Base-by-base conservation (phyloP, 2,329 filamentous ascomycete genomes). In the Podosphaera fusca region DNA sequence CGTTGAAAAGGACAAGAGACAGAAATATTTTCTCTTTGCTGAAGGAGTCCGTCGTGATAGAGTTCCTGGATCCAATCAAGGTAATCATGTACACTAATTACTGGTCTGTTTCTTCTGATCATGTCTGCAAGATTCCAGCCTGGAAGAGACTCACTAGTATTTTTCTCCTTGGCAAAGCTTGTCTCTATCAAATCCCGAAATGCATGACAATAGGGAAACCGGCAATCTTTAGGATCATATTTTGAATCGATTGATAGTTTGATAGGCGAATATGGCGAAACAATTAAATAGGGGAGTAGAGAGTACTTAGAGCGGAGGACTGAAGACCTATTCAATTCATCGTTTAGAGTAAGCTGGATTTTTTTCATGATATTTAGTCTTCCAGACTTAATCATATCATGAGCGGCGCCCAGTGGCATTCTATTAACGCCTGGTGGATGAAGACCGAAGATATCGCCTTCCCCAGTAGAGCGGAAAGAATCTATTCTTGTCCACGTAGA, bases 401-500 rank as follows among this genome's bases (percentile, higher is more conserved):
- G 5, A 49, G 21, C 14, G 31, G 29, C 7, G 50, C 33, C 7
- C 10, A 14, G 12, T 7, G 29, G 2, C 31, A 12, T 12, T 30
- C 12, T 8, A 33, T 35, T 6, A 34, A 12, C 10, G 34, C 31
- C 10, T 2, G 21, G 3, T 34, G 12, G 30, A 2, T 9, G 31
- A 46, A 6, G 12, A 12, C 8, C 47, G 5, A 30, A 6, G 10
- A 10, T 5, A 29, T 33, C 7, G 55, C 9, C 30, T 9, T 12
- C 31, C 8, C 7, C 29, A 10, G 21, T 21, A n/a, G 8, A 1
- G 8, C 29, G 45, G 29, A 21, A 21, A 30, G 29, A 29, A 31
- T 56, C 56, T 3, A 47, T 40, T 5, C 47, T 21, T 82, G 86
- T 61, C 87, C 88, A 12, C 86, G 94, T 56, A n/a, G 38, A 49